Percentiles rank a stretch among this genome's conserved stretches.
These are phyloP conservation scores for Geoglossum glabrum DNA, from an alignment of 495 filamentous ascomycete species.

Conservation along the genomic window DNA sequence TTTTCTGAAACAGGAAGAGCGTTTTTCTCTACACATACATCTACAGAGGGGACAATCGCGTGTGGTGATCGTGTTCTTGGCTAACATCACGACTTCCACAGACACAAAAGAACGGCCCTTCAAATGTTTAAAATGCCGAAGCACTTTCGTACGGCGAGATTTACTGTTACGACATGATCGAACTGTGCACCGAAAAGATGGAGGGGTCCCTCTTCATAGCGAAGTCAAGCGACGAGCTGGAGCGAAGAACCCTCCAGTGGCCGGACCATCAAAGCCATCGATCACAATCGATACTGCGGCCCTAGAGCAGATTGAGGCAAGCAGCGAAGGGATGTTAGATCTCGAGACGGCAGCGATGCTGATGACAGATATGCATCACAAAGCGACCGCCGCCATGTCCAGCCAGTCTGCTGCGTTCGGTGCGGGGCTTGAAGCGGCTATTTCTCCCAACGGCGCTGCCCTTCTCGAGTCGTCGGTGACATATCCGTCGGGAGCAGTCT, in stretches of 20 bases:
- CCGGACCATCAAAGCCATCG: constrained; percentile 54
- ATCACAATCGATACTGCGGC: constrained; percentile 73
- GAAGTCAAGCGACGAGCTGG: constrained; percentile 78
- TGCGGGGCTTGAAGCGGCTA: constrained; percentile 42
- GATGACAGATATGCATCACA: constrained; percentile 96
- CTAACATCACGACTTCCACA: constrained; percentile 21
- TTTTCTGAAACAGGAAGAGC: too few species aligned
- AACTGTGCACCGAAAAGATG: constrained; percentile 97
- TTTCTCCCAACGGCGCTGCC: constrained; percentile 39
- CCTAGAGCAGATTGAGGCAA: constrained; percentile 86
- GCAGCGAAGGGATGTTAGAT: constrained; percentile 87
- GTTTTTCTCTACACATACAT: background rate
- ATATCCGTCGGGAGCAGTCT: constrained; percentile 56
- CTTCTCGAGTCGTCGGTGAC: constrained; percentile 19
- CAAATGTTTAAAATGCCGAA: constrained; percentile 93
- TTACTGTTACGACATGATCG: constrained; percentile 91
- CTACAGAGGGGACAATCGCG: too few species aligned
- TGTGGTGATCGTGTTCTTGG: background rate
- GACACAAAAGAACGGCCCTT: constrained; percentile 98
- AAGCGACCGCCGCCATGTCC: constrained; percentile 71
- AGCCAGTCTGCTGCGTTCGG: constrained; percentile 44
- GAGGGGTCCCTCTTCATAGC: constrained; percentile 82
- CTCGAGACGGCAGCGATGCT: constrained; percentile 97
- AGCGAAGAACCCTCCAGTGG: constrained; percentile 41
- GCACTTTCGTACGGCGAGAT: constrained; percentile 95